These are phyloP conservation scores for Entonaema liquescens DNA, from an alignment of 495 filamentous ascomycete genomes.

Conservation along the genomic window DNA sequence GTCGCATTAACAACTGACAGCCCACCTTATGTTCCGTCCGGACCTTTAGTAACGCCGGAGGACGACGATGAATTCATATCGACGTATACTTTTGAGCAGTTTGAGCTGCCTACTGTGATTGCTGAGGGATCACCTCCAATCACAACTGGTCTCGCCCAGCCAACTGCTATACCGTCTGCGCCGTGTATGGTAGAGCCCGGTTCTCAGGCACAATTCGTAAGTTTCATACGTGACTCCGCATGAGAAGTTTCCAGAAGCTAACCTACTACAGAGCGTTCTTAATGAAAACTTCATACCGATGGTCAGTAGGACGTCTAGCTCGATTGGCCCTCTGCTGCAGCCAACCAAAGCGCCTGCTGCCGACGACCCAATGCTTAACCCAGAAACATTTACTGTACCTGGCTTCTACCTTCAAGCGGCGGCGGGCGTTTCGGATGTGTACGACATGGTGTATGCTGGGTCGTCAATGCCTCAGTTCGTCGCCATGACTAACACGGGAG, in stretches of 20 bases:
- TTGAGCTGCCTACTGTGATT: background rate
- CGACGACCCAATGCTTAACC: background rate
- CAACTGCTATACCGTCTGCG: background rate
- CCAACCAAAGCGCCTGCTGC: background rate
- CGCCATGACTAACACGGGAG: background rate
- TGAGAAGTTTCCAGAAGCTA: background rate
- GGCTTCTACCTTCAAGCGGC: background rate
- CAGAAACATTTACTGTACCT: background rate
- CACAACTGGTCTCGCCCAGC: background rate
- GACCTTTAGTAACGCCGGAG: slow-evolving; percentile 11
- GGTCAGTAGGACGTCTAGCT: background rate
- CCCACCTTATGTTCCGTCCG: slow-evolving; percentile 15
- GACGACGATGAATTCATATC: slow-evolving; percentile 12
- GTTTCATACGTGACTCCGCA: background rate
- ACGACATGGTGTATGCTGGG: background rate
- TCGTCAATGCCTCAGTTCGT: background rate
- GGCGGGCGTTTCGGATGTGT: background rate
- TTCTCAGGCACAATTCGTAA: background rate
- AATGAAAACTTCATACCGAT: background rate
- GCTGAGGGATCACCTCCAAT: background rate
- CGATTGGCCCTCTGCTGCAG: background rate
- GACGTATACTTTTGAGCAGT: background rate
- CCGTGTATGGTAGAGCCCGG: background rate
- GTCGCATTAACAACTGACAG: slow-evolving; percentile 1
- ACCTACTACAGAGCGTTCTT: background rate